These are phyloP conservation scores for Ampelomyces quisqualis DNA, from an alignment of 2,329 filamentous ascomycete genomes.

Conservation along the genomic window DNA sequence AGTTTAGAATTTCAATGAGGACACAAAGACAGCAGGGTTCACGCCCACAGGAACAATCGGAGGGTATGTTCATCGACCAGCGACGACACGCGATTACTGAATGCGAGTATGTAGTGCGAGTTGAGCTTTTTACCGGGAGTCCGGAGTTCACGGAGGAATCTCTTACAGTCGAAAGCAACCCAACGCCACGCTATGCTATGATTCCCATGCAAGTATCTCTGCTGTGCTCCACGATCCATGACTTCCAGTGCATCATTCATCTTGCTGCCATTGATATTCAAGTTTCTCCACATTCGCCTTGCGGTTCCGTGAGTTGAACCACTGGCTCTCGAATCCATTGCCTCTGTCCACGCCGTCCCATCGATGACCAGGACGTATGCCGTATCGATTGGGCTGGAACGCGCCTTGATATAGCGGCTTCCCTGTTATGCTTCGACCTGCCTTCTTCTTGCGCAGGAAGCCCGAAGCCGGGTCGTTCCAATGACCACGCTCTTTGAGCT, in stretches of 20 bases:
- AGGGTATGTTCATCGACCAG: too few relatives aligned
- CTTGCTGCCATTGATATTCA: conserved; percentile 95
- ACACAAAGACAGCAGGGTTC: too few relatives aligned
- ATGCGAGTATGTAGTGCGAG: too few relatives aligned
- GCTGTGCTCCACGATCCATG: background rate
- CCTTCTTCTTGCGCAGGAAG: conserved; percentile 63
- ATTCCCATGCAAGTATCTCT: background rate
- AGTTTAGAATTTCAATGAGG: too few relatives aligned
- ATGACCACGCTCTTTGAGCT: conserved; percentile 71
- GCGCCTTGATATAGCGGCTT: conserved; percentile 75
- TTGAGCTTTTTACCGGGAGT: too few relatives aligned
- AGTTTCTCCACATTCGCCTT: conserved; percentile 74
- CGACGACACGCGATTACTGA: too few relatives aligned
- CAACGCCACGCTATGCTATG: conserved; percentile 12
- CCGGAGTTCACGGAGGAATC: too few relatives aligned
- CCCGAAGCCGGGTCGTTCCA: conserved; percentile 95
- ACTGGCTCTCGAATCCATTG: conserved; percentile 90
- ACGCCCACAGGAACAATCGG: too few relatives aligned
- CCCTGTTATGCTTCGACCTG: conserved; percentile 50
- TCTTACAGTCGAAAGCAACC: background rate
- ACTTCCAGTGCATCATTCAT: conserved; percentile 60
- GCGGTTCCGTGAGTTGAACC: conserved; percentile 84
- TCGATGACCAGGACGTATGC: conserved; percentile 84
- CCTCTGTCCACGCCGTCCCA: conserved; percentile 97
- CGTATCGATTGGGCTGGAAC: conserved; percentile 87